Percentiles rank a stretch among this genome's conserved stretches.
phyloP scores from a whole-genome alignment of 2,329 filamentous ascomycete genomes.

The Stagonosporopsis chrysanthemi region DNA sequence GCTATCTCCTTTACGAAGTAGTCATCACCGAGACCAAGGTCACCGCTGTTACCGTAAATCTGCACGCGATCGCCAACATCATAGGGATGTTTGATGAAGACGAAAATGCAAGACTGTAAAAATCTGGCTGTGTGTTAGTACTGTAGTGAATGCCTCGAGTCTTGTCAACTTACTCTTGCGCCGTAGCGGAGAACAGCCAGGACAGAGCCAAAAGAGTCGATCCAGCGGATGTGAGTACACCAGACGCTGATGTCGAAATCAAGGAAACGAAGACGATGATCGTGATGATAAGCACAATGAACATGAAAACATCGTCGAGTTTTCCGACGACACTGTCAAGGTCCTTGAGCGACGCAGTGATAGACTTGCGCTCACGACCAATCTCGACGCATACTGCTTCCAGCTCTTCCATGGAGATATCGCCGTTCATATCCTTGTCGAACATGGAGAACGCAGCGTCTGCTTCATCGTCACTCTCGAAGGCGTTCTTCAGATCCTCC shows the following conservation, averaged over 20 bases:
- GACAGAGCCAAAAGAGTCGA: slow-evolving; percentile 87
- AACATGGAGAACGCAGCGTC: slow-evolving; percentile 91
- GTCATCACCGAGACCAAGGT: slow-evolving; percentile 80
- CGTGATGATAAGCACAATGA: slow-evolving; percentile 81
- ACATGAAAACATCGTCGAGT: slow-evolving; percentile 86
- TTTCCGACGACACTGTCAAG: slow-evolving; percentile 92
- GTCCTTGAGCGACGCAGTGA: slow-evolving; percentile 93
- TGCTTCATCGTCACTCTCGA: slow-evolving; percentile 83
- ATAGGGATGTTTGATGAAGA: slow-evolving; percentile 97
- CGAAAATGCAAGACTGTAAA: slow-evolving; percentile 90
- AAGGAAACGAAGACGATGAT: slow-evolving; percentile 88
- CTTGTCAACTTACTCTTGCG: slow-evolving; percentile 67
- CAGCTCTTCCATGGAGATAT: slow-evolving; percentile 94
- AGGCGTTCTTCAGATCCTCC: slow-evolving; percentile 80
- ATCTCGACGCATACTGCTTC: slow-evolving; percentile 94
- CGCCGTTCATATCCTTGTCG: slow-evolving; percentile 95
- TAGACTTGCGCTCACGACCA: slow-evolving; percentile 91
- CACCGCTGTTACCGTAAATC: slow-evolving; percentile 88
- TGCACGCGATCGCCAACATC: slow-evolving; percentile 94
- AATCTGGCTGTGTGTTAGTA: slow-evolving; percentile 58
- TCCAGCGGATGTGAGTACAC: slow-evolving; percentile 87
- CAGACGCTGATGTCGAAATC: slow-evolving; percentile 88
- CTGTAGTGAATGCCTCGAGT: neutral
- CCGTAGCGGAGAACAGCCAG: slow-evolving; percentile 91
- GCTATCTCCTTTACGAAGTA: slow-evolving; percentile 97